Evolutionary conservation across 352 stramenopile species (phyloP).

Genomic region (Globisporangium lucens): DNA sequence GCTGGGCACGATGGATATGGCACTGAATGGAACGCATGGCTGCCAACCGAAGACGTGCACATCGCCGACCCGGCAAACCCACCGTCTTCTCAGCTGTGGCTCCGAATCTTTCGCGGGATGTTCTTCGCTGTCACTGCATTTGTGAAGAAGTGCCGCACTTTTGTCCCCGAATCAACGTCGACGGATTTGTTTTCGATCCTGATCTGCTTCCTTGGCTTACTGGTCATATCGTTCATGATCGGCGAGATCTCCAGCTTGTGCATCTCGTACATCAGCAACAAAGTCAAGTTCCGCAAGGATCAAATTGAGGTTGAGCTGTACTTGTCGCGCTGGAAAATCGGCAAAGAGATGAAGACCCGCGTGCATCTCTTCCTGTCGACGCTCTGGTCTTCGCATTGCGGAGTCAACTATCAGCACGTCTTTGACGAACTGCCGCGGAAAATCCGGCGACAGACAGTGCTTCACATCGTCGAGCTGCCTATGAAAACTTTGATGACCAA

Average conservation of each 20-base stretch:
- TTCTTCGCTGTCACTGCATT: constrained; percentile 61
- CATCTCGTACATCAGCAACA: constrained; percentile 62
- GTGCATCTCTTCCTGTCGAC: constrained; percentile 49
- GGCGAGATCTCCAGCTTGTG: constrained; percentile 64
- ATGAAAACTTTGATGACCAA: constrained; percentile 32
- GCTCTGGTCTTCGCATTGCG: constrained; percentile 53
- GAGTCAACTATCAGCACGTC: constrained; percentile 53
- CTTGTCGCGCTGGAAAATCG: constrained; percentile 46
- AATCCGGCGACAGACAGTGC: constrained; percentile 42
- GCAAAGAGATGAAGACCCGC: constrained; percentile 29
- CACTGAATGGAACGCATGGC: constrained; percentile 49
- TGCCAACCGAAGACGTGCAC: constrained; percentile 34
- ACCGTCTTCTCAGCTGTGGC: constrained; percentile 26
- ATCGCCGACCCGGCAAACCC: constrained; percentile 28
- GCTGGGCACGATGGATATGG: constrained; percentile 38
- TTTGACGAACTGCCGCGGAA: constrained; percentile 39
- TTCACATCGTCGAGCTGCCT: constrained; percentile 39
- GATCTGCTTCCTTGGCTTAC: constrained; percentile 45
- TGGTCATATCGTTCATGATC: constrained; percentile 72
- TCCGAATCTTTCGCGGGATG: constrained; percentile 46
- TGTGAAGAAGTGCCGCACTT: constrained; percentile 53
- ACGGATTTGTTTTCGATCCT: constrained; percentile 49
- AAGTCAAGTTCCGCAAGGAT: constrained; percentile 64
- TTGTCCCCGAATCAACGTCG: constrained; percentile 27
- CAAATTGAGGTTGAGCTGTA: constrained; percentile 53